Evolutionary conservation across 495 filamentous ascomycete species (phyloP), one percentile per base, ranked within the genome.

Genomic region (Talaromyces ruber): DNA sequence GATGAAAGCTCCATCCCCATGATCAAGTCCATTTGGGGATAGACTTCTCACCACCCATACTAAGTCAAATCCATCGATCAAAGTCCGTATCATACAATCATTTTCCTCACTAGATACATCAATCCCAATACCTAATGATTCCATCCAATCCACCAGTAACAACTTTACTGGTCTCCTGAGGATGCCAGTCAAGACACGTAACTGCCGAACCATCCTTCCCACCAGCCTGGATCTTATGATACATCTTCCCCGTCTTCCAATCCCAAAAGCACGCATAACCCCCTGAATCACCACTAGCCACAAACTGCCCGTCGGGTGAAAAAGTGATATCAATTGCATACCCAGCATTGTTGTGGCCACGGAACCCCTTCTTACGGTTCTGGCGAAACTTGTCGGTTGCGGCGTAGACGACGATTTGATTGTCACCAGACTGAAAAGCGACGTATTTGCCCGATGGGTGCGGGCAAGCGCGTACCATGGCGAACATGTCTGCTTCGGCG

Each of bases 241-340:
- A 97, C 90, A 98, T 91, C 76, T 96, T 98, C 68, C 93, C 92
- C 39, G 91, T 97, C 84, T 98, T 98, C 86, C 90, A 98, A 72
- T 97, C 93, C 93, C 93, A 98, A 77, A 96, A 97, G 73, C 90
- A 97, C 51, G 93, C 86, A 66, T 83, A 97, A 24, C 94, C 94
- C 43, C 81, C 92, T 43, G 81, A 87, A 71, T 98, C 95, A 60
- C 94, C 94, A 34, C 82, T 87, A 12, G 81, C 85, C 57, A 98
- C 79, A 69, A 97, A 92, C 68, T 93, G 89, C 3, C 94, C 94
- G 68, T 97, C 94, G 1, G 94, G 94, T 61, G 85, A 89, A 72
- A 93, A 88, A 43, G 86, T 86, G 55, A 98, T 80, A 67, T 96
- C 94, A 66, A 97, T 90, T 26, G 88, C 92, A 69, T 96, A 96